phyloP scores from a whole-genome alignment of 495 filamentous ascomycete genomes.

The Bacidia rubella region DNA sequence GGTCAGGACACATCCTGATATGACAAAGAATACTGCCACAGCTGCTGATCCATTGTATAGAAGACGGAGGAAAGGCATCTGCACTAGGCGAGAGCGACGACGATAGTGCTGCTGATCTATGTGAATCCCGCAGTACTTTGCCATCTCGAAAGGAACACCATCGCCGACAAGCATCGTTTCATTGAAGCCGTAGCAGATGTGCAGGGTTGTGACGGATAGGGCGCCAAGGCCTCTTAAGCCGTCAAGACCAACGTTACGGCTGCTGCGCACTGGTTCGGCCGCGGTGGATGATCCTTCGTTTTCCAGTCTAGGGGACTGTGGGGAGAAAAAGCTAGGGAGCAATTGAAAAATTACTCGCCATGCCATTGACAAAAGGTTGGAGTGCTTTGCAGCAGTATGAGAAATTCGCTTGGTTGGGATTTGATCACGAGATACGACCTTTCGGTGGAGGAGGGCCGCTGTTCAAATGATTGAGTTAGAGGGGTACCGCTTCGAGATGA shows the following conservation, averaged over 20 bases:
- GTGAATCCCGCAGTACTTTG: not conserved
- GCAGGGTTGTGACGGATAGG: not conserved
- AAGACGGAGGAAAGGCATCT: conserved; percentile 47
- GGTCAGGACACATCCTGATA: conserved; percentile 45
- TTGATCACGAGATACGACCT: no score
- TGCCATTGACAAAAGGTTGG: no score
- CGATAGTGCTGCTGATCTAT: not conserved
- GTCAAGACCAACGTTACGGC: not conserved
- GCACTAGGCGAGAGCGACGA: conserved; percentile 27
- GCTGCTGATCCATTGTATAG: conserved; percentile 38
- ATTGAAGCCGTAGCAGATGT: not conserved
- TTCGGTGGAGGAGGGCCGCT: no score
- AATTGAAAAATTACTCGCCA: no score
- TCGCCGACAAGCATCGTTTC: not conserved
- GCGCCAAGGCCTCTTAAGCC: not conserved
- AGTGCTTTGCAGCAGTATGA: no score
- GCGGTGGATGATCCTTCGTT: not conserved
- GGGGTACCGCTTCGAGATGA: no score
- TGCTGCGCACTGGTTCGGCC: no score
- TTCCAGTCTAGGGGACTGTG: not conserved
- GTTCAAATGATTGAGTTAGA: no score
- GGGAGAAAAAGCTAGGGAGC: not conserved
- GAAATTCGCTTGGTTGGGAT: no score
- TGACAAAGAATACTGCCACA: conserved; percentile 46
- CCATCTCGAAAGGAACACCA: not conserved